Percentiles rank a stretch among this genome's conserved stretches.
Conservation (phyloP, 768 basidiomycete genomes). For the Dentipellis fragilis region DNA sequence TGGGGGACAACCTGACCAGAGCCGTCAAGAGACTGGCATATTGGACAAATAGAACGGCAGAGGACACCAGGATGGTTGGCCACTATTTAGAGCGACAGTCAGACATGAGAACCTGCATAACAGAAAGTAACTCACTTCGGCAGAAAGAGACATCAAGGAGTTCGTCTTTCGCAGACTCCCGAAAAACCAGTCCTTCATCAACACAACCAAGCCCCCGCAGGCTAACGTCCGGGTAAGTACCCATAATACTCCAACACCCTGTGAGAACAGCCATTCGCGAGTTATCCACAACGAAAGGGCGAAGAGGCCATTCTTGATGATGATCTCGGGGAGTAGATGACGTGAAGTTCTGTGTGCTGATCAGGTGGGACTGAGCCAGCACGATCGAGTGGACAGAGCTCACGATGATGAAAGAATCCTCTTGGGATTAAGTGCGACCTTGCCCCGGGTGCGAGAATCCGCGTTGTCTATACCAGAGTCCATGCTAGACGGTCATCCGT, state of each 20-base stretch:
- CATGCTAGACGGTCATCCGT: not conserved
- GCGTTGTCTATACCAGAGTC: not conserved
- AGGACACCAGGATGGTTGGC: conserved; percentile 59
- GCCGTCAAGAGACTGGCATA: conserved; percentile 60
- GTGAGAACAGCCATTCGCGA: conserved; percentile 57
- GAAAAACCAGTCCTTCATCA: conserved; percentile 50
- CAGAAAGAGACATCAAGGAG: conserved; percentile 29
- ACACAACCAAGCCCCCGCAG: conserved; percentile 54
- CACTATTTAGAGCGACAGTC: conserved; percentile 35
- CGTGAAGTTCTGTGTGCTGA: conserved; percentile 5
- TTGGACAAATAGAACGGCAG: conserved; percentile 58
- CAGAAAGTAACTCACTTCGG: conserved; percentile 31
- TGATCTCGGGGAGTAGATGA: conserved; percentile 25
- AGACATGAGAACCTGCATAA: not conserved
- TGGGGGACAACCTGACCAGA: conserved; percentile 55
- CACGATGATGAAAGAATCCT: conserved; percentile 15
- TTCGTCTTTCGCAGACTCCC: conserved; percentile 42
- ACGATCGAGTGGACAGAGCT: not conserved
- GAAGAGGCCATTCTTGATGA: conserved; percentile 54
- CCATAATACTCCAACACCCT: conserved; percentile 69
- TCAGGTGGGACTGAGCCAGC: not conserved
- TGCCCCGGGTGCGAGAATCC: conserved; percentile 26
- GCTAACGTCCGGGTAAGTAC: conserved; percentile 64
- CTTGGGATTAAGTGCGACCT: conserved; percentile 22
- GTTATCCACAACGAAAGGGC: conserved; percentile 51